Evolutionary conservation across 495 filamentous ascomycete species (phyloP).

Genomic region (Bacidia rubella): DNA sequence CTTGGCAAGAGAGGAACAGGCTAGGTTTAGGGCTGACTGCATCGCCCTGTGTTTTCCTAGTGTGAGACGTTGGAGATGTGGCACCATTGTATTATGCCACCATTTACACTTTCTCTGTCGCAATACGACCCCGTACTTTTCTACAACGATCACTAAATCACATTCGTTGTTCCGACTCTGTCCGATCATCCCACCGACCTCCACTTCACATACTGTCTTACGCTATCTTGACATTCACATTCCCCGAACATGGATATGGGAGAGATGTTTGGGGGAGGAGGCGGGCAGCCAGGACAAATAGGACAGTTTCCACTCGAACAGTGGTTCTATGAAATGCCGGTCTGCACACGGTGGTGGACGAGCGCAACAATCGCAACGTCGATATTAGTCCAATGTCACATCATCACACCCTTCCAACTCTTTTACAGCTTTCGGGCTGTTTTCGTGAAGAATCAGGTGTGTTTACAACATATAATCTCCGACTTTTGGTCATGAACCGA

Average conservation of each 20-base stretch:
- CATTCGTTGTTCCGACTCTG: too few species aligned
- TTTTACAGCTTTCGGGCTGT: constrained; percentile 94
- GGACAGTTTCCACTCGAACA: constrained; percentile 77
- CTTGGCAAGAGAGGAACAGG: neutral
- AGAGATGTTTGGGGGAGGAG: constrained; percentile 47
- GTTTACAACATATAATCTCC: constrained; percentile 4
- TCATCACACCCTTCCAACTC: constrained; percentile 81
- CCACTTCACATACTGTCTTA: neutral
- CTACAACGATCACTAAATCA: too few species aligned
- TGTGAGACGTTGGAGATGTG: neutral
- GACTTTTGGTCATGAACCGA: neutral
- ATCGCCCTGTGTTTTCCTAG: neutral
- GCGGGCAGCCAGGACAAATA: constrained; percentile 37
- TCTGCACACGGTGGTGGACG: constrained; percentile 93
- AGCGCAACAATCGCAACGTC: constrained; percentile 81
- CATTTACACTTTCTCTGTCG: neutral
- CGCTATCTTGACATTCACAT: neutral
- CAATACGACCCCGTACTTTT: neutral
- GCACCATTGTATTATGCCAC: neutral
- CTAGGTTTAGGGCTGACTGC: neutral
- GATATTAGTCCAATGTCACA: constrained; percentile 80
- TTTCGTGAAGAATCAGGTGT: constrained; percentile 76
- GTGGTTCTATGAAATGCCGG: constrained; percentile 97
- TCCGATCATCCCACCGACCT: neutral
- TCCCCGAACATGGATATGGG: constrained; percentile 40